These are phyloP conservation scores for Chlamydomonas incerta DNA, from an alignment of 139 green algal species.

Conservation along the genomic window DNA sequence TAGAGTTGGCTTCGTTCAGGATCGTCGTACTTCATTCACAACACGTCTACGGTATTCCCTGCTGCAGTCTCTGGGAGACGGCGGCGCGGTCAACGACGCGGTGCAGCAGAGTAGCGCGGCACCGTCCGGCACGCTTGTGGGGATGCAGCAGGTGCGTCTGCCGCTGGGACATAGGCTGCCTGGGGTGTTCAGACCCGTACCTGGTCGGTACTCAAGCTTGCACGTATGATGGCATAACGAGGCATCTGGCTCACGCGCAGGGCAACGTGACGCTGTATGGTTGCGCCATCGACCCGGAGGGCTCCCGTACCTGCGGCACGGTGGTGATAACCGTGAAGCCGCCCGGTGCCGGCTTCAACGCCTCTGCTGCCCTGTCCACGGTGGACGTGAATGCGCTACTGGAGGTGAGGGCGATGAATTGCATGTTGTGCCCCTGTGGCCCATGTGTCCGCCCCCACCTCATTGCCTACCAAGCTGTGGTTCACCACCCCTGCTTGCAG, in stretches of 20 bases:
- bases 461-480: no score
- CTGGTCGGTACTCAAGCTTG: no score
- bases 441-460: no score
- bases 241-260: no score
- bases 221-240: no score
- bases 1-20: no score
- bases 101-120: background rate
- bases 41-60: background rate
- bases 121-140: background rate
- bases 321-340: background rate
- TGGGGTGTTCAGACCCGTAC: no score
- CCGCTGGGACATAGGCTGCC: no score
- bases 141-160: background rate
- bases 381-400: background rate
- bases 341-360: background rate
- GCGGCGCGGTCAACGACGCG: background rate
- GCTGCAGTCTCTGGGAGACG: no score
- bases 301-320: background rate
- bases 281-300: constrained; percentile 18
- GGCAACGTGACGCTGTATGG: background rate
- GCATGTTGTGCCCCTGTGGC: no score
- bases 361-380: background rate
- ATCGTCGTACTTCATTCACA: no score
- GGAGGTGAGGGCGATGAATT: background rate
- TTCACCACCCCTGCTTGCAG: no score